Evolutionary conservation across 2,329 filamentous ascomycete genomes (phyloP).

Genomic region (Colletotrichum abscissum): DNA sequence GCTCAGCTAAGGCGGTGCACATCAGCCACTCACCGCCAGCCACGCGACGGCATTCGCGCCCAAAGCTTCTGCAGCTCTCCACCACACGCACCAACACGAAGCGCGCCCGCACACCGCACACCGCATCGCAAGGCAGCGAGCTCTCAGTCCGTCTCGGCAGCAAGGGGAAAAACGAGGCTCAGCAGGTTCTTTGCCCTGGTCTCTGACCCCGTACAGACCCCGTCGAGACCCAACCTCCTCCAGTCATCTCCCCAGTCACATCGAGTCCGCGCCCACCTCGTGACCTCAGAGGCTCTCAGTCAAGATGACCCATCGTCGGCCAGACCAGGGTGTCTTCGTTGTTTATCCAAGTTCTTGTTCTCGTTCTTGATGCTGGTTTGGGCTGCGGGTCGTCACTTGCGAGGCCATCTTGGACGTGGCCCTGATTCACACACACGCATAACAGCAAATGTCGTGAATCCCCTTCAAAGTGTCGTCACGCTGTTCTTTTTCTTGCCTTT

Average conservation of each 20-base stretch:
- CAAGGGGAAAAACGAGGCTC: neutral
- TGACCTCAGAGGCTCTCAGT: neutral
- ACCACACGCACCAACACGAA: neutral
- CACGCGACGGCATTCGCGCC: neutral
- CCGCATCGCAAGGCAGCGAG: neutral
- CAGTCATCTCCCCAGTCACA: slow-evolving; percentile 2
- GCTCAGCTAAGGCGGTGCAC: neutral
- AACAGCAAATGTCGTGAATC: neutral
- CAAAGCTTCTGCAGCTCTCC: neutral
- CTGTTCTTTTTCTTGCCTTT: neutral
- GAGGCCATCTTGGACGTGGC: neutral
- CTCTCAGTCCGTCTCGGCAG: neutral
- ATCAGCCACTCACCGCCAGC: neutral
- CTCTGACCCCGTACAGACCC: slow-evolving; percentile 13
- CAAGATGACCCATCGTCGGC: neutral
- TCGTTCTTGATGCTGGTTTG: neutral
- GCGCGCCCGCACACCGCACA: neutral
- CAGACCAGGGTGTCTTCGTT: neutral
- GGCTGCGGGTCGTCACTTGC: neutral
- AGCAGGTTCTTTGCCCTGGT: neutral
- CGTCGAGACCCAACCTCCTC: slow-evolving; percentile 11
- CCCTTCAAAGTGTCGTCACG: neutral
- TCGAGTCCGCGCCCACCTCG: slow-evolving; percentile 5
- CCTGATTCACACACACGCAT: neutral
- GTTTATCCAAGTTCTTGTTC: neutral